Evolutionary conservation across 192 early-diverging fungal genomes (phyloP).

Genomic region (Linderina pennispora): DNA sequence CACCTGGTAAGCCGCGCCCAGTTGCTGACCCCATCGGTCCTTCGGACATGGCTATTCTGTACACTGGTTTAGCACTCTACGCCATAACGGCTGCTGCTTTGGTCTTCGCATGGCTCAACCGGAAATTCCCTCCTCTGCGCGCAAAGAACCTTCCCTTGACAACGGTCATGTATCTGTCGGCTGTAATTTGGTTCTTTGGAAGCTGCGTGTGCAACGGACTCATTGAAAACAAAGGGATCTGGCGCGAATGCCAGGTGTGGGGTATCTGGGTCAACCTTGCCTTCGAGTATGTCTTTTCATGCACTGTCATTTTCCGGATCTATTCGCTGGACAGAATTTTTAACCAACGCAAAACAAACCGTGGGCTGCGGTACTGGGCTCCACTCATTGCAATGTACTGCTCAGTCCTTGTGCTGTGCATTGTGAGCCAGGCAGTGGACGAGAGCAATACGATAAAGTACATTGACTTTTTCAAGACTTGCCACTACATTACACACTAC

Average conservation of each 20-base stretch:
- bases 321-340: neutral
- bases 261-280: neutral
- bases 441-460: neutral
- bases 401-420: too few species aligned
- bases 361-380: neutral
- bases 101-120: neutral
- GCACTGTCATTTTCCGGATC: neutral
- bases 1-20: too few species aligned
- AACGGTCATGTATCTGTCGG: neutral
- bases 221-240: neutral
- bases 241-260: neutral
- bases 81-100: too few species aligned
- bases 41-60: too few species aligned
- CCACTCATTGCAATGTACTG: too few species aligned
- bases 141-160: neutral
- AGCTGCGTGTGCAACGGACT: neutral
- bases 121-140: neutral
- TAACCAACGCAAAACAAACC: neutral
- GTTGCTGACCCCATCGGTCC: too few species aligned
- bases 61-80: too few species aligned
- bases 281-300: neutral
- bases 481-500: neutral
- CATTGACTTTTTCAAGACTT: neutral
- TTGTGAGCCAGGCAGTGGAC: neutral
- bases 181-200: neutral